These are phyloP conservation scores for Termitomyces sp. DNA, from an alignment of 768 basidiomycete genomes.

Conservation along the genomic window DNA sequence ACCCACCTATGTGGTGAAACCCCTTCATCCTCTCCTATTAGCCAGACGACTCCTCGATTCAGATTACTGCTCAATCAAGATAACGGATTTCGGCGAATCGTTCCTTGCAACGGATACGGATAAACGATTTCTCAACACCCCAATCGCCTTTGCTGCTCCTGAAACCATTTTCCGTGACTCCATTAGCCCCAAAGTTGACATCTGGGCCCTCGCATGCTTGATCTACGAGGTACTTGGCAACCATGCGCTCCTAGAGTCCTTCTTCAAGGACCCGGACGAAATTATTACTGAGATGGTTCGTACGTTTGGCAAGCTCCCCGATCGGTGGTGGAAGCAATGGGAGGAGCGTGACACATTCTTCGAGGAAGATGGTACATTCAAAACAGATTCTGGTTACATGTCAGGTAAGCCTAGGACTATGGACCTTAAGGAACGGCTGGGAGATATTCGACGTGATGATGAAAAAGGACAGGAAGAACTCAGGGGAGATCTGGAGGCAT, in stretches of 20 bases:
- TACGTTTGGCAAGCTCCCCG: slow-evolving; percentile 4
- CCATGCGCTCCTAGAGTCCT: neutral
- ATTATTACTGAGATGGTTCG: slow-evolving; percentile 5
- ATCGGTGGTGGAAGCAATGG: slow-evolving; percentile 7
- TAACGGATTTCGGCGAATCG: slow-evolving; percentile 10
- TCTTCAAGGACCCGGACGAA: slow-evolving; percentile 5
- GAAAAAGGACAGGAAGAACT: neutral
- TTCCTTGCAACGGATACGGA: slow-evolving; percentile 4
- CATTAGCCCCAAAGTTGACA: neutral
- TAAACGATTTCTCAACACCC: neutral
- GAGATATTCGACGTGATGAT: neutral
- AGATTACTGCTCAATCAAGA: slow-evolving; percentile 5
- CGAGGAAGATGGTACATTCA: slow-evolving; percentile 1
- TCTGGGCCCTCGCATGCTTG: slow-evolving; percentile 9
- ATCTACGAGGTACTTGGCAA: slow-evolving; percentile 6
- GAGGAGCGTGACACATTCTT: neutral
- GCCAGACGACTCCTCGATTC: neutral
- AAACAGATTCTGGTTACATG: neutral
- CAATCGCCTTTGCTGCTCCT: slow-evolving; percentile 10
- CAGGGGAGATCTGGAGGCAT: slow-evolving; percentile 1
- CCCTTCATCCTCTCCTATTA: slow-evolving; percentile 4
- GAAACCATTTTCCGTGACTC: slow-evolving; percentile 5
- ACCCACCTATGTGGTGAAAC: slow-evolving; percentile 1
- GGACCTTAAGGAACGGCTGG: neutral
- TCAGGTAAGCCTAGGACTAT: neutral